Evolutionary conservation across 169 alveolate genomes (phyloP), one percentile per base, ranked within the genome.

Genomic region (Plasmodium adleri): DNA sequence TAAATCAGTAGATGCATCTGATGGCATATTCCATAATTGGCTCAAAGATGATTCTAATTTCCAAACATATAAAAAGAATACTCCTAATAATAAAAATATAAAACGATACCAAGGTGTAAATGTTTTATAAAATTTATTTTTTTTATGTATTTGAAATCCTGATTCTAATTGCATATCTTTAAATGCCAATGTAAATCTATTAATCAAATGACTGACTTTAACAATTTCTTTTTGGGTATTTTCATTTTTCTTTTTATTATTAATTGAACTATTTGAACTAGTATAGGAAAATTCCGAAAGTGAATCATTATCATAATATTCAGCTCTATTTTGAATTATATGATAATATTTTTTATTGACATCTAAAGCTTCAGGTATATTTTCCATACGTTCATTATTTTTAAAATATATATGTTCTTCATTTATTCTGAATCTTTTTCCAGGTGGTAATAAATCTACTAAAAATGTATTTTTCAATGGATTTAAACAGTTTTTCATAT

Each of bases 141-240:
- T 90, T 76, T 92, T 94, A 58, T 92, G 92, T 54, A 86, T 72
- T 67, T 63, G 89, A 88, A 92, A 94, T 39, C 93, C 96, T 7
- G 94, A 76, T 28, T 94, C 96, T 39, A 94, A 76, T 80, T 94
- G 96, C 90, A 76, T 89, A 39, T 94, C 96, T 87, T 94, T 92
- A 83, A 94, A 94, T 54, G 94, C 92, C 62, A 94, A 76, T 0
- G 96, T 94, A 54, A 91, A 60, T 52, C 92, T 89, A 71, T 94
- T 92, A 62, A 94, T 92, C n/a, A 94, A 58, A 64, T 64, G 47
- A 72, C 88, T 70, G 63, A 90, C 75, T 76, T 91, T 47, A 43
- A 70, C 80, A 9, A 75, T 56, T 88, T 59, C 88, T 72, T 85
- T 59, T 56, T 88, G 91, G 43, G 90, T 20, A 72, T 85, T 75